These are phyloP conservation scores for Canavalia ensiformis DNA, from an alignment of 306 rosid genomes.

Conservation along the genomic window DNA sequence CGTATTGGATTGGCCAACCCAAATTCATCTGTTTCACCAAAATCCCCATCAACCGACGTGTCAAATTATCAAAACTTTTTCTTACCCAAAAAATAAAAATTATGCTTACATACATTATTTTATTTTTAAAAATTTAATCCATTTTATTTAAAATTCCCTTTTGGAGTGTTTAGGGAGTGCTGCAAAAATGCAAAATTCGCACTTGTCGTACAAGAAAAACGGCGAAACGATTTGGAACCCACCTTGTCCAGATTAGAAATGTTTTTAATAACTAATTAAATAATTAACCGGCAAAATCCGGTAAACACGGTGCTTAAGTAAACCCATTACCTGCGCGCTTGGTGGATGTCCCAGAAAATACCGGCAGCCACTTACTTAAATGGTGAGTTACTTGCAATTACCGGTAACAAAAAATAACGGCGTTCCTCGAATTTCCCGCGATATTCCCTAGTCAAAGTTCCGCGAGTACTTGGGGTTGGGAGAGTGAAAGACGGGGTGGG, in stretches of 20 bases:
- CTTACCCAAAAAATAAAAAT: neutral
- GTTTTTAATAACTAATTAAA: neutral
- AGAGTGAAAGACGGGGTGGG: constrained; percentile 23
- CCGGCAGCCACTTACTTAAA: constrained; percentile 61
- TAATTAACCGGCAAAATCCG: constrained; percentile 72
- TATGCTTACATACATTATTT: neutral
- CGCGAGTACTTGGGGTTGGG: constrained; percentile 46
- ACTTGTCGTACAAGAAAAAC: constrained; percentile 60
- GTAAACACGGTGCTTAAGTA: constrained; percentile 64
- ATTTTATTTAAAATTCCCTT: constrained; percentile 17
- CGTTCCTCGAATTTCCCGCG: constrained; percentile 42
- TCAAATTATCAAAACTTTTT: constrained; percentile 22
- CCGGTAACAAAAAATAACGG: constrained; percentile 60
- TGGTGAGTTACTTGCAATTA: constrained; percentile 51
- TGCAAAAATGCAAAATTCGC: constrained; percentile 6
- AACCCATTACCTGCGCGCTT: constrained; percentile 54
- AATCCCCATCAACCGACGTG: constrained; percentile 37
- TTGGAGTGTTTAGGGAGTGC: neutral
- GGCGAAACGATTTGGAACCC: constrained; percentile 46
- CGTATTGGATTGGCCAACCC: constrained; percentile 46
- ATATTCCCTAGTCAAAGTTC: constrained; percentile 51
- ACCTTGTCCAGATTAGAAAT: constrained; percentile 9
- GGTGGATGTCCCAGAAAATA: constrained; percentile 60
- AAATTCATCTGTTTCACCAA: constrained; percentile 39
- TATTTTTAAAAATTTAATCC: neutral